Base-by-base conservation (phyloP, 495 filamentous ascomycete genomes). In the Copromyces sp. region DNA sequence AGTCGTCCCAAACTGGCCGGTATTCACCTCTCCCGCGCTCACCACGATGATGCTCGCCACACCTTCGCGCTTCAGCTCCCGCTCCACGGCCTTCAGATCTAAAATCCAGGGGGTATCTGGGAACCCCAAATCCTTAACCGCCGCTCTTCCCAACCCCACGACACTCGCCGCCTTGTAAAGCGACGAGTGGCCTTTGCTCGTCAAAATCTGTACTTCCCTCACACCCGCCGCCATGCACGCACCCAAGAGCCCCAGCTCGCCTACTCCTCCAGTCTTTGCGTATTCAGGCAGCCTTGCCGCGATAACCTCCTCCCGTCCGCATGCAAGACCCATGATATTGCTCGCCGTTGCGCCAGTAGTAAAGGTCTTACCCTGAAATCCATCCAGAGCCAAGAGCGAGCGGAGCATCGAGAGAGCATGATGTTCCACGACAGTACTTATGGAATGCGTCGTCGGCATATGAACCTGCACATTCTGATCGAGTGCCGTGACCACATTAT, bases 401-500 rank as follows among this genome's bases (percentile, higher is more conserved):
- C 88, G 80, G 0, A 97, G 82, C 82, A 97, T 86, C 14, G 83
- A 77, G 68, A 97, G 82, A 0, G 94, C 88, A 40, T 82, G 81
- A 72, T 88, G 87, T 80, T 98, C 94, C 38, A 98, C 87, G 20
- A 88, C 87, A 0, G 93, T 95, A 17, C 88, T 85, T 16, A 93
- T 85, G 0, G 89, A 90, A 78, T 97, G 90, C 11, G 85, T 81
- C 53, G 5, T 16, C 1, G 93, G 88, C 29, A 98, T 82, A 81
- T 97, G 93, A 11, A 98, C 93, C 69, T 89, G 86, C n/a, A 94
- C 89, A 78, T 94, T 97, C 73, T 95, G 92, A 78, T 97, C 94
- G 59, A 89, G 88, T 2, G 87, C 86, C 9, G 88, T 90, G 68
- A 94, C 93, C 14, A 97, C 81, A 76, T 91, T 89, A 78, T 98